A percentile compares a stretch with the other conserved stretches of the same genome.
phyloP scores from a whole-genome alignment of 176 grass and related monocot species.

The Neostapfia colusana region DNA sequence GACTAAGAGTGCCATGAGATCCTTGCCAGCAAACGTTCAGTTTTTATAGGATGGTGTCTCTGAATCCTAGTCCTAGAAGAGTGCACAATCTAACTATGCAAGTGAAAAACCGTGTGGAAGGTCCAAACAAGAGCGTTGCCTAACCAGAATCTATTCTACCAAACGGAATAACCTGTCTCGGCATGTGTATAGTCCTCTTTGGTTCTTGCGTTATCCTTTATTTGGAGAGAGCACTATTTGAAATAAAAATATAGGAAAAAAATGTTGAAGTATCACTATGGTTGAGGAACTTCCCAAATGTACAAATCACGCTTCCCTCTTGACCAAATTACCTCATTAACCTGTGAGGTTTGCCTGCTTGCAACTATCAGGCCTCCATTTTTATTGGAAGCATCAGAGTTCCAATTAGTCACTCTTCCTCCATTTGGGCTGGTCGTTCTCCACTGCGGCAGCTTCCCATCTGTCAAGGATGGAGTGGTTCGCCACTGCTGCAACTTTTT shows the following conservation, averaged over 20 bases:
- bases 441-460: not conserved
- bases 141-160: not conserved
- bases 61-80: not conserved
- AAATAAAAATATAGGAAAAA: slow-evolving; percentile 9
- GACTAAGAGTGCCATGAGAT: not conserved
- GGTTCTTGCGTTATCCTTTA: slow-evolving; percentile 16
- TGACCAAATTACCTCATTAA: slow-evolving; percentile 15
- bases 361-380: not conserved
- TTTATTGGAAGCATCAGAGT: not conserved
- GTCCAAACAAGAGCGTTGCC: not conserved
- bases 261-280: not conserved
- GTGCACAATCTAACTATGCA: not conserved
- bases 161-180: not conserved
- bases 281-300: slow-evolving; percentile 13
- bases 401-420: not conserved
- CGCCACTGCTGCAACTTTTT: too few relatives aligned
- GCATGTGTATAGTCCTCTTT: not conserved
- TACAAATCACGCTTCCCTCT: not conserved
- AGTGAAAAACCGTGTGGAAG: not conserved
- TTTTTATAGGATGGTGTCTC: not conserved
- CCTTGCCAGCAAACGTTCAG: not conserved
- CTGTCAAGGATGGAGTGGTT: too few relatives aligned
- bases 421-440: not conserved
- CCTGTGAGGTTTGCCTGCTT: not conserved
- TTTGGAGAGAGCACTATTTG: not conserved